Base-by-base conservation (phyloP, 2,329 filamentous ascomycete genomes). In the Pseudocercospora macadamiae region DNA sequence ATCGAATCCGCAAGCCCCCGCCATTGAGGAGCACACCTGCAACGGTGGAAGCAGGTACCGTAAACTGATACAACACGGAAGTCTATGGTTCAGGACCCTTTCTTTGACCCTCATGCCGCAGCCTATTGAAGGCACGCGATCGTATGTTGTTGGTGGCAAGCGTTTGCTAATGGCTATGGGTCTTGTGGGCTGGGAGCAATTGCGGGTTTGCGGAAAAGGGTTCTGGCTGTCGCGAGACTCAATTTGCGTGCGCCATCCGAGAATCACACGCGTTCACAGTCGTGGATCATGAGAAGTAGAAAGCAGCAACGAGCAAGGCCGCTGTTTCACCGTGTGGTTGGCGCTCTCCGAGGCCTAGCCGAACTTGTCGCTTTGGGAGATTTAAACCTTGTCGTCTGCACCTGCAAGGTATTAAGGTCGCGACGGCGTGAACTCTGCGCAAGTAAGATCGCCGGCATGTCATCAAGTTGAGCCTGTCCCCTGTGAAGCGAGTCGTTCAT, bases 311-410 rank as follows among this genome's bases (percentile, higher is more conserved):
- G 16, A 51, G 52, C 57, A 59, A 42, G 51, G 25, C 57, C 57
- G 57, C 42, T 53, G 54, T 55, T 51, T 47, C 49, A 42, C 57
- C 57, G 57, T 53, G 52, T 59, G 57, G 51, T 59, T 54, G 57
- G 54, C 48, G 37, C 57, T 48, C 44, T 52, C 51, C 30, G 52
- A 32, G 37, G 51, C 55, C 55, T 28, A 30, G 18, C 56, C 57
- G 57, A 55, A 51, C 45, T 51, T 55, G 44, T 53, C 30, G 48
- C 54, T 55, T 55, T 51, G n/a, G 47, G 47, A 30, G 25, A 49
- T 49, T 49, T 9, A 9, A 45, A 51, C 34, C 57, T 55, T 51
- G 57, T 23, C 9, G 51, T 14, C 52, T 55, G 49, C 44, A 55
- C 51, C 49, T 36, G 26, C 52, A 53, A 25, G 39, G 34, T 23